Evolutionary conservation across 169 alveolate genomes (phyloP), one percentile per base, ranked within the genome.

Genomic region (Eimeria mitis): DNA sequence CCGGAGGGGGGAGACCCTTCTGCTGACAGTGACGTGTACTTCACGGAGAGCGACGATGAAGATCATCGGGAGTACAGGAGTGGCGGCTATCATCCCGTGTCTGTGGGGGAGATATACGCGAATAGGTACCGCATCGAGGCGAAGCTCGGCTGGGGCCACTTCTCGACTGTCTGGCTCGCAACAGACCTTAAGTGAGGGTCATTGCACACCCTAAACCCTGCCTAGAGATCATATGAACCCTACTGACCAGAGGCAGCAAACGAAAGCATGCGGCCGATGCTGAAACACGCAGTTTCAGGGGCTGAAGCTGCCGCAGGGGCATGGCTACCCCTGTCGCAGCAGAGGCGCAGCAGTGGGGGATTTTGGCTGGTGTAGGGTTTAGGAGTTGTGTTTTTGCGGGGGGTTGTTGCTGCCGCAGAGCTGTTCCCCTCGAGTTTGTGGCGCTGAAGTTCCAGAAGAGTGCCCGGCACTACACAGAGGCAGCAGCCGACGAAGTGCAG

Each of bases 131-230:
- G 99, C 68, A 98, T 99, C 54, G 99, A 99, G 96, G 98, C 99
- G 94, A 99, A 99, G 97, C 98, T 99, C 76, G 99, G 99, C 16
- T 99, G 99, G 99, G 99, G 99, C 16, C 99, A 99, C 96, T 99
- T 99, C 97, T 98, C 99, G 68, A 99, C 99, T 0, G 99, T 99
- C 37, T 99, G 99, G 99, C 98, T 99, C 56, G 99, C 99, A n/a
- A 97, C 99, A 52, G 99, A 99, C 96, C 95, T 97, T 71, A 87
- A 73, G 94, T 70, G 61, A 21, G 97, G 9, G 34, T 3, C 19
- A 0, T 9, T 34, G 13, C 61, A 37, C 44, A 25, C 56, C 37
- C 65, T 21, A 0, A 37, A 34, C 65, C 88, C 44, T 76, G 44
- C 61, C 42, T 42, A 40, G 40, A 2, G 34, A 40, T 59, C 19